Evolutionary conservation across 1,284 basidiomycete species (phyloP).

Genomic region (Puccinia coronata): DNA sequence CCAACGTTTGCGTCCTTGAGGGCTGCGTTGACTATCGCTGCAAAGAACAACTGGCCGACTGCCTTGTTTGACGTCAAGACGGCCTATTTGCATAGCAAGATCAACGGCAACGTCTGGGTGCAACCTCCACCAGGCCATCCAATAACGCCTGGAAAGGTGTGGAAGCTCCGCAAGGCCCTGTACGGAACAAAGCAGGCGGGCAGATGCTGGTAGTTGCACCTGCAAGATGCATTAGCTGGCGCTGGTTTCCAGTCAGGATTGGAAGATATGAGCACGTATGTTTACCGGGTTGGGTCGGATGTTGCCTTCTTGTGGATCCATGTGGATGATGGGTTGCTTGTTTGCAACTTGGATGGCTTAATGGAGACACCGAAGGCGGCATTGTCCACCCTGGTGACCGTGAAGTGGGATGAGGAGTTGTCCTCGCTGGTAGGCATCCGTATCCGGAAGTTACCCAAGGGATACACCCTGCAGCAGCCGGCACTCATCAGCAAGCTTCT

Average conservation of each 20-base stretch:
- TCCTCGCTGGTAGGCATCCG: background rate
- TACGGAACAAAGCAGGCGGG: slow-evolving; percentile 9
- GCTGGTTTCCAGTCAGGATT: background rate
- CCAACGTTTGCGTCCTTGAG: too few relatives aligned
- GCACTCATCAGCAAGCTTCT: background rate
- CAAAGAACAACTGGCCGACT: background rate
- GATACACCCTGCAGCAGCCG: background rate
- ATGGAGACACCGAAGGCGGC: background rate
- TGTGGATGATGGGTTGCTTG: background rate
- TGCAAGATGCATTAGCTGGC: background rate
- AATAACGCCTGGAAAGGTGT: background rate
- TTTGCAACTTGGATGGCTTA: background rate
- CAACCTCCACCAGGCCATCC: background rate
- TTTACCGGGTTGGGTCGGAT: background rate
- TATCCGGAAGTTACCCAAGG: background rate
- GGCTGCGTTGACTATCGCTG: background rate
- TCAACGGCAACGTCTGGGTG: slow-evolving; percentile 1
- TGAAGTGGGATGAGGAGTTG: background rate
- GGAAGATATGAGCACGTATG: background rate
- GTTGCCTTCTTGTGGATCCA: background rate
- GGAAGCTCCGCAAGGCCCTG: background rate
- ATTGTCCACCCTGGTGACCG: background rate
- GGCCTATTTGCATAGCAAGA: background rate
- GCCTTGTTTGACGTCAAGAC: background rate
- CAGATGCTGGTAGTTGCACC: too few relatives aligned